Evolutionary conservation across 352 stramenopile genomes (phyloP), one percentile per base, ranked within the genome.

Genomic region (Globisporangium parvum): DNA sequence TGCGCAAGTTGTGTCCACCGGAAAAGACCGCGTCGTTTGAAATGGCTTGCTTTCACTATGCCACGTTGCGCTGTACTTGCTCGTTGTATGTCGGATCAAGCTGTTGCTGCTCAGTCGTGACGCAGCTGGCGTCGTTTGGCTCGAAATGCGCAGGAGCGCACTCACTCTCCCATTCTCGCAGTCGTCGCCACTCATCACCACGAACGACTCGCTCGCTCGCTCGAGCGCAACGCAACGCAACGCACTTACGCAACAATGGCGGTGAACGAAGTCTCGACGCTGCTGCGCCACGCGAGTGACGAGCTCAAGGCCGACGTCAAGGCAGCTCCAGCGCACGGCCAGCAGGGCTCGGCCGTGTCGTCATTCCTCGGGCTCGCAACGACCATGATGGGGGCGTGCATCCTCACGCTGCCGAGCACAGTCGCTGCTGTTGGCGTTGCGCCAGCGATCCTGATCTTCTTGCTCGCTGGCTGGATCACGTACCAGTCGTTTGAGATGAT

Each of bases 321-420:
- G 46, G 57, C 51, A n/a, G 51, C 35, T 21, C 69, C 65, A 0
- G 63, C 55, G 35, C 70, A 73, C 60, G 72, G 65, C 2, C 70
- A 82, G 55, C 63, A 80, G 44, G 78, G 80, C 26, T 88, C 76
- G 23, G 72, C 78, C 23, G 59, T 89, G 33, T 91, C 80, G 63
- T 85, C 79, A 4, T 93, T 84, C 53, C 66, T 93, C 42, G 83
- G 80, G 0, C 69, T 93, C 18, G 82, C 82, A 39, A 88, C 80
- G 26, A 93, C 83, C 46, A 93, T 93, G 83, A 91, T 84, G 60
- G 80, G 80, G 17, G 77, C 83, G n/a, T 85, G 73, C 52, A 84
- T 93, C 45, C 71, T 93, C 55, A 82, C 79, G 42, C 68, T 93
- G 17, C 83, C 80, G 0, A 73, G 80, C 54, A 78, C 84, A 15